Base-by-base conservation (phyloP, 306 rosid genomes). In the Cucurbita moschata region DNA sequence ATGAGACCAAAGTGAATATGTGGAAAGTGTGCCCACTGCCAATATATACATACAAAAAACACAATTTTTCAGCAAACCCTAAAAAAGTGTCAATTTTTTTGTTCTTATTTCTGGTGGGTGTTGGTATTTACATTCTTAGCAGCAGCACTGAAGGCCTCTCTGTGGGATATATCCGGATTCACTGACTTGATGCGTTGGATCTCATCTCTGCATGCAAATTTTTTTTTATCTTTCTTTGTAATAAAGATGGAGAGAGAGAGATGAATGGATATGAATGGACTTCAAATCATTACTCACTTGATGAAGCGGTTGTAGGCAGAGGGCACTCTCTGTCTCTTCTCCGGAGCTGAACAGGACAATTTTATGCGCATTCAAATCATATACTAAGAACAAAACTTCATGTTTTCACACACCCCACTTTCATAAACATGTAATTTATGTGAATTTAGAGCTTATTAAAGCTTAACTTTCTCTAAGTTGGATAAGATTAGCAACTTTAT, bases 1-100 rank as follows among this genome's bases (percentile, higher is more conserved):
- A 84, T 81, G 83, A 84, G 81, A 76, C 87, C 87, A 84, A 84
- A 84, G 83, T 84, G 87, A 79, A 84, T 84, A 79, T 84, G 87
- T 73, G 87, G 87, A 76, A 84, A 84, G 83, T 84, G 87, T 51
- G 87, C 87, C 87, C 87, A 84, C 87, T 84, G 77, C 19, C 75
- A 72, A 5, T 14, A 47, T 66, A 26, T 26, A 26, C 30, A 26
- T 2, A 26, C 2, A 30, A 79, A 84, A 30, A 30, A 30, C 35
- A 30, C 35, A 30, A 30, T 30, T 30, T 30, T 30, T 30, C 35
- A 30, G 35, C 35, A 30, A 30, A 30, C 35, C 35, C 35, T 30
- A 47, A 10, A 47, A 47, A 46, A 40, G 43, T 5, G 5, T 40
- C 6, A 40, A 40, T 7, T 40, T 10, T 8, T 55, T 4, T 56